Conservation (phyloP, 306 rosid genomes). For the Quercus robur region DNA sequence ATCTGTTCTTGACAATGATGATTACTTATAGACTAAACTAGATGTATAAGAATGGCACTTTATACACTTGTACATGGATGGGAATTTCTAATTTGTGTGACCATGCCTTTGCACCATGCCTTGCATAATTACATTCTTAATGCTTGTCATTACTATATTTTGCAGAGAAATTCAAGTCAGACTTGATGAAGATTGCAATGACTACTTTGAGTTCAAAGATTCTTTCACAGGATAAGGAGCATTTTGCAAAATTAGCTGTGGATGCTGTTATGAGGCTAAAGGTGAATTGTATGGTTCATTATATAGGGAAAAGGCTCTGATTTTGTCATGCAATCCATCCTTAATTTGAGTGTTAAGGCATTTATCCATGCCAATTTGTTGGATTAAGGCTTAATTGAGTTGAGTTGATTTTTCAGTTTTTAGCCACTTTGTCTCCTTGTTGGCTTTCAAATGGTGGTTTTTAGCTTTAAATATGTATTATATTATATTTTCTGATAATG, state of each 20-base stretch:
- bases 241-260: constrained; percentile 86
- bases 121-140: constrained; percentile 11
- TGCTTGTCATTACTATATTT: constrained; percentile 2
- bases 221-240: constrained; percentile 93
- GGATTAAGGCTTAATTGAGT: background rate
- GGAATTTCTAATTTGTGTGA: background rate
- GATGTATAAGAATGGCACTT: background rate
- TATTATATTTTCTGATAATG: background rate
- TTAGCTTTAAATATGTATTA: background rate
- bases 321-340: background rate
- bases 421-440: background rate
- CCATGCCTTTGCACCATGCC: background rate
- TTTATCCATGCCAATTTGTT: background rate
- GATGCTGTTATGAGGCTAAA: constrained; percentile 95
- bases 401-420: background rate
- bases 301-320: background rate
- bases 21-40: background rate
- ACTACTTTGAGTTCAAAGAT: constrained; percentile 97
- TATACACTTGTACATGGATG: background rate
- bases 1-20: background rate
- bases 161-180: constrained; percentile 82
- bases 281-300: constrained; percentile 38
- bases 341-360: background rate
- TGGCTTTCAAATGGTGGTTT: background rate
- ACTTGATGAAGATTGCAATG: constrained; percentile 94